These are phyloP conservation scores for Pyrenophora teres DNA, from an alignment of 2,329 filamentous ascomycete species.

Conservation along the genomic window DNA sequence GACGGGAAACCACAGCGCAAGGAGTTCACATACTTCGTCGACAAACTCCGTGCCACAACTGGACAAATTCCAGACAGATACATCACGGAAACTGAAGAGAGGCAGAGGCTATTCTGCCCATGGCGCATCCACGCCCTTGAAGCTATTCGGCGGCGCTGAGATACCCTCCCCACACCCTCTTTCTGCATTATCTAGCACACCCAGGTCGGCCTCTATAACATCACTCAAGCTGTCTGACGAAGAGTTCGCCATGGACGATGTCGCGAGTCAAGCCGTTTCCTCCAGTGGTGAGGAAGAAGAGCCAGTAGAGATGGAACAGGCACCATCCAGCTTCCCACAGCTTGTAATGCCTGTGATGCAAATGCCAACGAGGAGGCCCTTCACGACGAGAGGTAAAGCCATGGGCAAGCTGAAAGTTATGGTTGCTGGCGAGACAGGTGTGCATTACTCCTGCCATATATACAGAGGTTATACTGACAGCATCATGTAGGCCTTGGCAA, in stretches of 20 bases:
- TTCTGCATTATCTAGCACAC: constrained; percentile 61
- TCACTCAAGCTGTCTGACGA: constrained; percentile 64
- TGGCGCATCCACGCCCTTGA: constrained; percentile 28
- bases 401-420: constrained; percentile 90
- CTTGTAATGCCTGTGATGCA: constrained; percentile 97
- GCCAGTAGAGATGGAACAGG: constrained; percentile 40
- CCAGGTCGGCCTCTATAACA: constrained; percentile 63
- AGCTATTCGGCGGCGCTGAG: constrained; percentile 30
- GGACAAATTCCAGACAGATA: constrained; percentile 28
- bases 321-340: constrained; percentile 62
- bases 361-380: constrained; percentile 86
- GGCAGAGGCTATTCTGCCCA: constrained; percentile 31
- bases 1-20: constrained; percentile 41
- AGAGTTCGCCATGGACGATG: constrained; percentile 60
- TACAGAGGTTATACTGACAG: constrained; percentile 14
- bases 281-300: constrained; percentile 62
- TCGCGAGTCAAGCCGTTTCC: constrained; percentile 59
- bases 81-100: constrained; percentile 27
- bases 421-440: constrained; percentile 78
- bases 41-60: constrained; percentile 20
- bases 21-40: constrained; percentile 27
- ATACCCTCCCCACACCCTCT: constrained; percentile 52
- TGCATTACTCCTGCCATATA: constrained; percentile 1
- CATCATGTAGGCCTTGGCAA: constrained; percentile 74
- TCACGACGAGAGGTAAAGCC: constrained; percentile 82